Evolutionary conservation across 192 early-diverging fungal species (phyloP), one percentile per base, ranked within the genome.

Genomic region (Coemansia sp.): DNA sequence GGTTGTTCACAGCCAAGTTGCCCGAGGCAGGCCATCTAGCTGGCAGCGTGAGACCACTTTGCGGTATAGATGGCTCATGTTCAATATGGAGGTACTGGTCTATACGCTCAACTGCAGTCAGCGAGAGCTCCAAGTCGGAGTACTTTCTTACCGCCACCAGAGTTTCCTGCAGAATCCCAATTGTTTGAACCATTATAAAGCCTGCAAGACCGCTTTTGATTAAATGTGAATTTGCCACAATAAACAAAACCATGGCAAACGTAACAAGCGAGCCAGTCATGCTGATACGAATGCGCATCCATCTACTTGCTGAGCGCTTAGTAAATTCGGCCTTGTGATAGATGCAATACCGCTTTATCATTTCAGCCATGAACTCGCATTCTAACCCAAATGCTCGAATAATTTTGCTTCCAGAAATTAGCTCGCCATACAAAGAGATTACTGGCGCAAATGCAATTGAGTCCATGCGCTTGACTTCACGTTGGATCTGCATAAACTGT

Each of bases 151-250:
- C 80, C 23, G 86, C 54, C 83, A 87, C 90, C 7, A 85, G 64
- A 44, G 89, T 65, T 38, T 85, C 83, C n/a, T 80, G 71, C 18
- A 88, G 88, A 63, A 94, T 93, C 53, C 81, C 84, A 26, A 94
- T 72, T 0, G 93, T 73, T 58, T 96, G 93, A 40, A 83, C 82
- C 39, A 97, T 71, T 56, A 82, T 77, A 28, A 97, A 80, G 23
- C 90, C 95, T 28, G 92, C 89, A 69, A 90, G 78, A n/a, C 93
- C 92, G 11, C 92, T 85, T 54, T 87, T 81, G 39, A 95, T 81
- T 4, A 43, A 50, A 40, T 73, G 65, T n/a, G 76, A 51, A 21
- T 49, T 54, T 40, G 68, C 60, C 6, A 91, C 15, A 42, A 94
- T 80, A 18, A 88, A 71, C 21, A 90, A 43, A 10, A 83, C 84